Percentiles rank a stretch among this genome's conserved stretches.
Conservation (phyloP, 73 alveolate genomes). For the Stentor coeruleus region DNA sequence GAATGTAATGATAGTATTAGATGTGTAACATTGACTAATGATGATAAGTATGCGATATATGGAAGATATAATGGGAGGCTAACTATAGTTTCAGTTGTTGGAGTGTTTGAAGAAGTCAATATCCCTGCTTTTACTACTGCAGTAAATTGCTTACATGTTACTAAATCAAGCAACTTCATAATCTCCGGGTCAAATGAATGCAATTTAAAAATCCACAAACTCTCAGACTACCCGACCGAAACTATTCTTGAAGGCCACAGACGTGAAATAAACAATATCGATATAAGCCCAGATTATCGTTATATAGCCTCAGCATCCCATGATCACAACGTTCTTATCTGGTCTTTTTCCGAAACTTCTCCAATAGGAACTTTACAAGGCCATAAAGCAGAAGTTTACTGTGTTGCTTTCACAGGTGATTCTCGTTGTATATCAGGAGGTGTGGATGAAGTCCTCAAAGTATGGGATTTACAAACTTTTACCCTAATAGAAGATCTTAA, state of each 20-base stretch:
- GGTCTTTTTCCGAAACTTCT: neutral
- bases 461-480: neutral
- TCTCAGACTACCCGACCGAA: conserved; percentile 12
- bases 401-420: conserved; percentile 7
- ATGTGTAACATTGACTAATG: neutral
- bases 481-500: neutral
- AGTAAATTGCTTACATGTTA: neutral
- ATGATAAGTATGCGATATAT: conserved; percentile 15
- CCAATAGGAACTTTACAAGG: neutral
- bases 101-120: neutral
- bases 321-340: neutral
- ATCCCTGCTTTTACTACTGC: neutral
- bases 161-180: neutral
- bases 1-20: neutral
- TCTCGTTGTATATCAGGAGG: conserved; percentile 14
- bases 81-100: neutral
- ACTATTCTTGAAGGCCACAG: neutral
- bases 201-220: neutral
- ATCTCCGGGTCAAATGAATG: neutral
- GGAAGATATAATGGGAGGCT: neutral
- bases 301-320: neutral
- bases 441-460: neutral
- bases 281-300: neutral
- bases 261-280: neutral
- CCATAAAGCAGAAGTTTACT: neutral